Base-by-base conservation (phyloP, 1,139 yeast genomes). In the Zhuliangozyma blackwelliae region DNA sequence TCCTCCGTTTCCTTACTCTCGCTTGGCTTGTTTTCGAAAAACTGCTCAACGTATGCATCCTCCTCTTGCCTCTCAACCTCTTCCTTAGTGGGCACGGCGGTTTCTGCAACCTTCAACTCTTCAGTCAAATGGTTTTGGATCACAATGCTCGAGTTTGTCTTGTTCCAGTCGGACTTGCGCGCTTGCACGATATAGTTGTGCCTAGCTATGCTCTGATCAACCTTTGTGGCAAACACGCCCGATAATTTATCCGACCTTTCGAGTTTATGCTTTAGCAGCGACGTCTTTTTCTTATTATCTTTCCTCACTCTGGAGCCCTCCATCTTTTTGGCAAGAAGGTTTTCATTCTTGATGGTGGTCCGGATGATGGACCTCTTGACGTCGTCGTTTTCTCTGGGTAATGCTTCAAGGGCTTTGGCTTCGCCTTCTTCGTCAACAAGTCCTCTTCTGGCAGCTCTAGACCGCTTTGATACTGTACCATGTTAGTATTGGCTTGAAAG, bases 371-470 rank as follows among this genome's bases (percentile, higher is more conserved):
- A 77, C 44, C 79, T 77, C 22, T 79, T 67, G 19, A 79, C 65
- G 42, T 78, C 84, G 23, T 79, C 72, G 36, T 69, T 68, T 41
- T 78, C 82, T 55, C 82, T 75, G 27, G 87, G 82, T 19, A 81
- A 55, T 19, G 61, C 55, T 21, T 68, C 64, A 33, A 82, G 63
- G 13, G 72, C 69, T 44, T 68, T 72, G 10, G 72, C 72, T 46
- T 77, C 83, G 16, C 50, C 59, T 13, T 60, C 69, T 7, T 31
- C 34, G 10, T 59, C 66, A 27, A 64, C 59, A 37, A 66, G 69
- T 3, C 82, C 83, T 55, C 88, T 71, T 62, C 90, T 77, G 4
- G 92, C 90, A 5, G 89, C 89, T 63, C 92, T 75, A 33, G 89
- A 80, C 45, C 74, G 79, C 47, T 81, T 82, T 10, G 88, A 80